A percentile compares a stretch with the other conserved stretches of the same genome.
Evolutionary conservation across 805 yeast species (phyloP).

Genomic region (Kazachstania psychrophila): DNA sequence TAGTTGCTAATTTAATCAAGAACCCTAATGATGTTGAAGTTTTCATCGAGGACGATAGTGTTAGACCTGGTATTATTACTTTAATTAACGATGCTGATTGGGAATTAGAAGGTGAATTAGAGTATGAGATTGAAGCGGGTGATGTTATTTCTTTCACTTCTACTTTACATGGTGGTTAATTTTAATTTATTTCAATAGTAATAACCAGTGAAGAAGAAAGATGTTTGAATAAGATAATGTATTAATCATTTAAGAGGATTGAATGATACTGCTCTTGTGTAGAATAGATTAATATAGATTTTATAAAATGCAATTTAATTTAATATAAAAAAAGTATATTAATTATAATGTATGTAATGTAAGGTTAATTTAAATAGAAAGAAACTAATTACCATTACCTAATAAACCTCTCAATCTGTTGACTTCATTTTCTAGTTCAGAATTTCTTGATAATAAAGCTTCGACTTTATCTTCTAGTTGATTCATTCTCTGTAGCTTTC

Average conservation of each 20-base stretch:
- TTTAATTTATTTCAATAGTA: too few relatives aligned
- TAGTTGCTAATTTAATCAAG: conserved; percentile 45
- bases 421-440: conserved; percentile 54
- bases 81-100: conserved; percentile 91
- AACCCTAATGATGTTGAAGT: conserved; percentile 59
- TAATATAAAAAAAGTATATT: conserved; percentile 1
- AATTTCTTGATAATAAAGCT: conserved; percentile 48
- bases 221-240: neutral
- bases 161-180: conserved; percentile 86
- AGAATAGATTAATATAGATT: too few relatives aligned
- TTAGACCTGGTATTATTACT: conserved; percentile 88
- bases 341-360: conserved; percentile 1
- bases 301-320: neutral
- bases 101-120: conserved; percentile 89
- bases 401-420: conserved; percentile 43
- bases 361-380: neutral
- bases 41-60: conserved; percentile 70
- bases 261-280: too few relatives aligned
- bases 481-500: conserved; percentile 79
- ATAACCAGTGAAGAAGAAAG: neutral
- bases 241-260: too few relatives aligned
- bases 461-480: conserved; percentile 76
- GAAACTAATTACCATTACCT: neutral
- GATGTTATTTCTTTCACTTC: conserved; percentile 84
- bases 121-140: conserved; percentile 61